Evolutionary conservation across 306 rosid genomes (phyloP), one percentile per base, ranked within the genome.

Genomic region (Arachis stenosperma): DNA sequence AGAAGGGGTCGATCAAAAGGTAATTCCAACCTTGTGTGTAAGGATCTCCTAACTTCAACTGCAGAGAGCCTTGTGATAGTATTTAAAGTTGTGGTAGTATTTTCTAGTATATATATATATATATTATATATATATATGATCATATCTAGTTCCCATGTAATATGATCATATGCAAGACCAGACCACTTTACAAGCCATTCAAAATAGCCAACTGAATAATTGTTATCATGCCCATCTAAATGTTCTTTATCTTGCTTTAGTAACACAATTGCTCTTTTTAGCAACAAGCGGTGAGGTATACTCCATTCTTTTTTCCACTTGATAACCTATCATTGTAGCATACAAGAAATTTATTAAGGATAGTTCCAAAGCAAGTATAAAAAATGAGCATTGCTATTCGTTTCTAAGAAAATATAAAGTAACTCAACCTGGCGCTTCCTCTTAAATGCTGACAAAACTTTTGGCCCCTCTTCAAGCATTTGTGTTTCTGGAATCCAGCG

Each of bases 1-100:
- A 94, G 72, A 78, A 91, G 97, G 69, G 98, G 97, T 54, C 95
- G 97, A 71, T 94, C 97, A 78, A 73, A 80, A 64, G 92, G 97
- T 75, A 94, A 81, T 75, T 97, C 98, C 76, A 91, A 75, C 70
- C 96, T 86, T 56, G 88, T 76, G 77, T 94, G 98, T 55, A 94
- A 80, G 75, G 96, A 83, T 84, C 81, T 89, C 83, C 98, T 85
- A 64, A 85, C 82, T 76, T 91, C 98, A 84, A 94, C 98, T 94
- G 86, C 66, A 86, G 80, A 84, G 78, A 69, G 42, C 42, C 8
- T 61, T 46, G 30, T 52, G 47, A 7, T 13, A 51, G 41, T 15
- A 61, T 46, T 75, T 36, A 47, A 40, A 48, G 40, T 39, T 53
- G 14, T 8, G n/a, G 10, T 54, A 43, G 58, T 11, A 17, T 17